These are phyloP conservation scores for Kuraishia borneana DNA, from an alignment of 805 yeast species.

Conservation along the genomic window DNA sequence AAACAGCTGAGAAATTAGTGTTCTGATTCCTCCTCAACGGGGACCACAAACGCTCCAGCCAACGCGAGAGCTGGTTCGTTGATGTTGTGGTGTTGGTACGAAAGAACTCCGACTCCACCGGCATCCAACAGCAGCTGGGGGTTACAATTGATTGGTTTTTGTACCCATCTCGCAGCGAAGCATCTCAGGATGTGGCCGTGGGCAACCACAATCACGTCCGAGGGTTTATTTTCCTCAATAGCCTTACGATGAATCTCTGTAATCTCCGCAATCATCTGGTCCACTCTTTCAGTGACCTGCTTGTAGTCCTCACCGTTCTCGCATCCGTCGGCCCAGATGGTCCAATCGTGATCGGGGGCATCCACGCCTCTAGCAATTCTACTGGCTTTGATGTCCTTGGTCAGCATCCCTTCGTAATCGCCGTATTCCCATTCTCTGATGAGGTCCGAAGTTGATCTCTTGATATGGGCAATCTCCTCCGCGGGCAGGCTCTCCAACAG, in stretches of 20 bases:
- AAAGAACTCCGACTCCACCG: conserved; percentile 88
- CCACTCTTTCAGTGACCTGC: conserved; percentile 63
- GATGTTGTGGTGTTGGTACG: conserved; percentile 77
- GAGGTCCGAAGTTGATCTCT: conserved; percentile 47
- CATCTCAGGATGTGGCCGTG: conserved; percentile 92
- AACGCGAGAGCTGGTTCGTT: conserved; percentile 80
- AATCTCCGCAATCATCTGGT: conserved; percentile 55
- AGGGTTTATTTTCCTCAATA: conserved; percentile 34
- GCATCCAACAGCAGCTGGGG: conserved; percentile 86
- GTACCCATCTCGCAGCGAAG: conserved; percentile 84
- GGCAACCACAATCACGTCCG: conserved; percentile 77
- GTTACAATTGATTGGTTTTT: conserved; percentile 41
- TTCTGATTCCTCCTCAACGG: conserved; percentile 57
- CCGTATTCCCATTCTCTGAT: conserved; percentile 96
- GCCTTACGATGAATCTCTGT: conserved; percentile 47
- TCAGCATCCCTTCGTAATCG: conserved; percentile 79
- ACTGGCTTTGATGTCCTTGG: conserved; percentile 51
- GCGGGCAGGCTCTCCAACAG: conserved; percentile 39
- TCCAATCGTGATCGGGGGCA: conserved; percentile 38
- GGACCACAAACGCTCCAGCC: conserved; percentile 75
- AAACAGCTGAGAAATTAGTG: conserved; percentile 24
- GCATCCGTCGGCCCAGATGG: conserved; percentile 88
- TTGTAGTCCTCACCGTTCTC: conserved; percentile 72
- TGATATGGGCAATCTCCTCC: conserved; percentile 28
- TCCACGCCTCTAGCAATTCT: conserved; percentile 52